Evolutionary conservation across 1,284 basidiomycete species (phyloP).

Genomic region (Hymenochaete sp.): DNA sequence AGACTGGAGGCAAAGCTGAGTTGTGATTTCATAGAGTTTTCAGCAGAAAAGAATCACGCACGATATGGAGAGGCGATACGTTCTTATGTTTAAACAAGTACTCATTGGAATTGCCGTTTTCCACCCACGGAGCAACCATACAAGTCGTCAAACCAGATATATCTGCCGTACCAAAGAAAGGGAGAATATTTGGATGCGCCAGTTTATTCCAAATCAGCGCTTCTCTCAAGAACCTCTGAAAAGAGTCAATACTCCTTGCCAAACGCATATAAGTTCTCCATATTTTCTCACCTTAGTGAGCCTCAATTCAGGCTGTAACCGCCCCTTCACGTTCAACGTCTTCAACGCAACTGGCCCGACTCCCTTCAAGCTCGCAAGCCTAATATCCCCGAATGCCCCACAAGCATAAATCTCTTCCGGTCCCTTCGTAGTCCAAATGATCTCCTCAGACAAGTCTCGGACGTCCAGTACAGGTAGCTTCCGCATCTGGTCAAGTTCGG

Average conservation of each 20-base stretch:
- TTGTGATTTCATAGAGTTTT: background rate
- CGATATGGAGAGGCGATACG: background rate
- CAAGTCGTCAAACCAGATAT: constrained; percentile 11
- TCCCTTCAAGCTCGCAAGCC: constrained; percentile 1
- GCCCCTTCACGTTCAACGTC: constrained; percentile 7
- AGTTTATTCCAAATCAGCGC: constrained; percentile 16
- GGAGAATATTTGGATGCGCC: constrained; percentile 16
- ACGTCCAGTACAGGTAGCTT: constrained; percentile 11
- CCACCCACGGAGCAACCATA: constrained; percentile 18
- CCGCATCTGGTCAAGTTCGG: constrained; percentile 10
- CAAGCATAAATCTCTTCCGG: constrained; percentile 1
- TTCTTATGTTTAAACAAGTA: constrained; percentile 13
- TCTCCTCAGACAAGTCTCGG: constrained; percentile 6
- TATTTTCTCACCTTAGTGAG: constrained; percentile 10
- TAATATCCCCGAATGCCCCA: constrained; percentile 15
- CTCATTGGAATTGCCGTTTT: constrained; percentile 15
- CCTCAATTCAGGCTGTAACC: constrained; percentile 3
- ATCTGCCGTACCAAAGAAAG: constrained; percentile 16
- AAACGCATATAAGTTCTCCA: too few relatives aligned
- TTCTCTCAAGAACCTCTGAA: constrained; percentile 14
- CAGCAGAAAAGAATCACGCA: background rate
- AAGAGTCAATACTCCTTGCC: background rate
- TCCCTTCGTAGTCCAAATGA: background rate
- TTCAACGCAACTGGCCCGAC: constrained; percentile 14
- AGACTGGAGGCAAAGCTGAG: background rate